Evolutionary conservation across 2,329 filamentous ascomycete species (phyloP).

Genomic region (Cercospora janseana): DNA sequence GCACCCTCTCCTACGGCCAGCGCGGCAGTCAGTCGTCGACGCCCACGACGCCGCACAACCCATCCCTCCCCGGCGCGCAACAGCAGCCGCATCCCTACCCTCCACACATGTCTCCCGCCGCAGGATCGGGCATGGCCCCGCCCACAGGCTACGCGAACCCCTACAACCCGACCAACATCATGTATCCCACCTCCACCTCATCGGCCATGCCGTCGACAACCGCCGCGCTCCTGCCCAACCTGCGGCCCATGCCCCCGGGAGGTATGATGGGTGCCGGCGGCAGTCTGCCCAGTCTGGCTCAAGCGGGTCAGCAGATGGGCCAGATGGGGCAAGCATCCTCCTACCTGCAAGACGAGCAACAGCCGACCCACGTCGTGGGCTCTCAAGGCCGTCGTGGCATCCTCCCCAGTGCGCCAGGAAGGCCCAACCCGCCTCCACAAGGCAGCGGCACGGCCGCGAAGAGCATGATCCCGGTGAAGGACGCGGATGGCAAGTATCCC

Average conservation of each 20-base stretch:
- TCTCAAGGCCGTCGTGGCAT: slow-evolving; percentile 91
- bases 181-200: slow-evolving; percentile 36
- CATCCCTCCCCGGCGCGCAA: slow-evolving; percentile 31
- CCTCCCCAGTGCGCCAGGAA: slow-evolving; percentile 82
- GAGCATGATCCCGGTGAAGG: slow-evolving; percentile 86
- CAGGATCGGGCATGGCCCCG: slow-evolving; percentile 38
- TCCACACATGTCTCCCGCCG: slow-evolving; percentile 19
- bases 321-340: slow-evolving; percentile 37
- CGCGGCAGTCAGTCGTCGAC: slow-evolving; percentile 36
- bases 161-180: slow-evolving; percentile 34
- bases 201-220: slow-evolving; percentile 32
- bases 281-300: slow-evolving; percentile 38
- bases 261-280: slow-evolving; percentile 38
- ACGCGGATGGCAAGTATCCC: slow-evolving; percentile 95
- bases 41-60: slow-evolving; percentile 38
- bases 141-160: slow-evolving; percentile 33
- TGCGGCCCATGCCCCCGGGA: slow-evolving; percentile 43
- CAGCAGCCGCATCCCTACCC: slow-evolving; percentile 18
- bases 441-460: slow-evolving; percentile 62
- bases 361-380: slow-evolving; percentile 85
- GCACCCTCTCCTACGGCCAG: slow-evolving; percentile 36
- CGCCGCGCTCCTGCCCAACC: slow-evolving; percentile 38
- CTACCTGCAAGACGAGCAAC: slow-evolving; percentile 43
- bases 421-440: slow-evolving; percentile 71
- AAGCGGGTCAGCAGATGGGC: slow-evolving; percentile 30